Base-by-base conservation (phyloP, 169 alveolate genomes). In the Plasmodium knowlesi region DNA sequence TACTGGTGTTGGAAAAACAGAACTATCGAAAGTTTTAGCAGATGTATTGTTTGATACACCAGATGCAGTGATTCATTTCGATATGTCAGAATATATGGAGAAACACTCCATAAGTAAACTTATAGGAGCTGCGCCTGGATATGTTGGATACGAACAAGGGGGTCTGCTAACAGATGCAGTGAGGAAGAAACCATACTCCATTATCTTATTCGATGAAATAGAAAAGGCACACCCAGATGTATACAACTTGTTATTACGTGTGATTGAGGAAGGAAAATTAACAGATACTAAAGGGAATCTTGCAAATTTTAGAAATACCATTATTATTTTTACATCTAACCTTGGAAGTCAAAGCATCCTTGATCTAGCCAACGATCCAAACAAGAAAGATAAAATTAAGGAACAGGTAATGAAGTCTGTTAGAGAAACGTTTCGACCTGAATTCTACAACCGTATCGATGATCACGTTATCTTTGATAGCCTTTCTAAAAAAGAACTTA, bases 211-310 rank as follows among this genome's bases (percentile, higher is more conserved):
- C 82, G 99, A 98, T 80, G 99, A 98, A 76, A 96, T 97, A 72
- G 99, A 98, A 96, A 98, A 98, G 95, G 99, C 99, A 16, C 99
- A 98, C 82, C 98, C 98, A 5, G 98, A 98, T 82, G 98, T 98
- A 39, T 97, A 97, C 89, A 97, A 98, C 93, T 82, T 97, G 54
- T 70, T 98, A 67, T 93, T 98, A 85, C 98, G 98, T 89, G 95
- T 98, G 54, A 92, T 97, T 82, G 99, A 98, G 88, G 99, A 98
- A 53, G 99, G 99, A 2, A 91, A 98, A 30, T 96, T 98, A 50
- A 96, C 99, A 22, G 99, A 98, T 78, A 89, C 98, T 28, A 96
- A 89, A 25, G 99, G 99, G 22, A 96, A 98, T 39, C 96, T 95
- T n/a, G 99, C 97, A 5, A 98, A 98, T 93, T 97, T 97, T 96